Percentiles rank a stretch among this genome's conserved stretches.
Evolutionary conservation across 306 rosid genomes (phyloP).

Genomic region (cucumber (Cucumis sativus)): DNA sequence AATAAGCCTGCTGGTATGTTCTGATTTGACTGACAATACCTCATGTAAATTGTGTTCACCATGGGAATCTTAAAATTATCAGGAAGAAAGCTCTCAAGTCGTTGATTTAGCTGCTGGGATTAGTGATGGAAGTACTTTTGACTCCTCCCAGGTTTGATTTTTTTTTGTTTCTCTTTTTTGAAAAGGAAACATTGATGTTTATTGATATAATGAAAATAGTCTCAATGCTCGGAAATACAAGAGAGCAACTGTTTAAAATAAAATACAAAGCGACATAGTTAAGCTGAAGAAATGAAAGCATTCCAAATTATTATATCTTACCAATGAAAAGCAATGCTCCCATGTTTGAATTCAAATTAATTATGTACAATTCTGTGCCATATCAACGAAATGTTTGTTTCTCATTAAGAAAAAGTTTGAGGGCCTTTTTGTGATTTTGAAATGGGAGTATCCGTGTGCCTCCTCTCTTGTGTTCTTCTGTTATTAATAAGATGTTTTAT

Average conservation of each 20-base stretch:
- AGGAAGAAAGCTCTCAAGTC: constrained; percentile 63
- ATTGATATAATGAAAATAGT: no score
- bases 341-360: constrained; percentile 40
- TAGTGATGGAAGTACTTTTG: constrained; percentile 56
- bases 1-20: constrained; percentile 64
- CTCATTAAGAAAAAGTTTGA: background rate
- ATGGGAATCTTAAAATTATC: constrained; percentile 19
- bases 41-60: constrained; percentile 10
- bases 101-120: constrained; percentile 60
- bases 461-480: background rate
- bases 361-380: background rate
- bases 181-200: no score
- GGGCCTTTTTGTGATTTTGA: background rate
- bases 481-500: background rate
- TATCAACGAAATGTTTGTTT: background rate
- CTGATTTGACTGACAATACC: constrained; percentile 9
- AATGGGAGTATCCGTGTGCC: background rate
- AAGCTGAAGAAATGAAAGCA: no score
- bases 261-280: no score
- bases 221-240: no score
- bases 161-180: no score
- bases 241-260: no score
- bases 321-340: constrained; percentile 10
- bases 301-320: no score
- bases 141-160: constrained; percentile 61